phyloP scores from a whole-genome alignment of 768 basidiomycete genomes.

The Dacryopinax spathularia region DNA sequence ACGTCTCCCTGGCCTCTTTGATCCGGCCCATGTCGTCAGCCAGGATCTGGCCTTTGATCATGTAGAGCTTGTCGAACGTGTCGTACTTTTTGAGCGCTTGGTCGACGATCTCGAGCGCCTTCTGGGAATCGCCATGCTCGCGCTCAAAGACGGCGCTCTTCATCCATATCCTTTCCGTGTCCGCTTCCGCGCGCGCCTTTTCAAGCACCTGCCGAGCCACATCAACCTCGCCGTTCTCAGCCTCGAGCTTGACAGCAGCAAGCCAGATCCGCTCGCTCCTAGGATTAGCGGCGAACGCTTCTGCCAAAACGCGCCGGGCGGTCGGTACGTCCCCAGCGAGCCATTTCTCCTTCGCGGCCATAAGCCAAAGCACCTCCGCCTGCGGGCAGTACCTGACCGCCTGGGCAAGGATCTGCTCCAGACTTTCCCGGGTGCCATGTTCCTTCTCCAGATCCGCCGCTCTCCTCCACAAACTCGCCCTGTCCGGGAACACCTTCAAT shows the following conservation, averaged over 20 bases:
- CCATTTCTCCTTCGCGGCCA: conserved; percentile 98
- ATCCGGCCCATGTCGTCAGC: conserved; percentile 41
- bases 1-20: conserved; percentile 60
- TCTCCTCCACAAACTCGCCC: conserved; percentile 69
- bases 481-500: conserved; percentile 78
- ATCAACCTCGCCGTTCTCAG: conserved; percentile 80
- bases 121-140: conserved; percentile 61
- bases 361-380: conserved; percentile 92
- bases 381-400: conserved; percentile 88
- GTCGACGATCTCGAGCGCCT: conserved; percentile 59
- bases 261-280: conserved; percentile 97
- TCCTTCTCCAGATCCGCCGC: conserved; percentile 89
- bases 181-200: conserved; percentile 78
- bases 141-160: conserved; percentile 93
- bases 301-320: conserved; percentile 78
- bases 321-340: conserved; percentile 71
- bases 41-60: conserved; percentile 92
- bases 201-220: conserved; percentile 77
- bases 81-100: conserved; percentile 73
- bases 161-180: conserved; percentile 97
- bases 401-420: conserved; percentile 64
- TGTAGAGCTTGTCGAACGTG: conserved; percentile 81
- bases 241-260: conserved; percentile 91
- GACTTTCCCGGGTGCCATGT: conserved; percentile 73
- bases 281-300: conserved; percentile 85